Conservation (phyloP, 2,329 filamentous ascomycete species). For the Alternaria sp. region DNA sequence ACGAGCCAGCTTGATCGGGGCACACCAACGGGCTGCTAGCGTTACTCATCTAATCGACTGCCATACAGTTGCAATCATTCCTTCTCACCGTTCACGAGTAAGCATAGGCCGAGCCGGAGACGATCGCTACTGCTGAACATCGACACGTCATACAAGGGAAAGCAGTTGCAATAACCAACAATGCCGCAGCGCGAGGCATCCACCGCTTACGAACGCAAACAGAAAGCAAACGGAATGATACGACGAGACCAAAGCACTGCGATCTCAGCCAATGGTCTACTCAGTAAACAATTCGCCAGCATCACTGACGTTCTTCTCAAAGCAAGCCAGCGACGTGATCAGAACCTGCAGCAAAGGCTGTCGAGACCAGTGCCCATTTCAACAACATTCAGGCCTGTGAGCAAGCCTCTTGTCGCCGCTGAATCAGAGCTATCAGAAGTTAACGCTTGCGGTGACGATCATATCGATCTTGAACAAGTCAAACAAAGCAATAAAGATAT, state of each 20-base stretch:
- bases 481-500: not conserved
- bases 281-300: conserved; percentile 26
- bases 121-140: not conserved
- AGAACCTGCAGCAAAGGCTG: conserved; percentile 7
- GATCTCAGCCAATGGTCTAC: conserved; percentile 10
- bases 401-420: not conserved
- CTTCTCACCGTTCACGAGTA: not conserved
- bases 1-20: not conserved
- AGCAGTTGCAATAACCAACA: not conserved
- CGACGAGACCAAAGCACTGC: not conserved
- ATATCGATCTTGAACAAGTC: not conserved
- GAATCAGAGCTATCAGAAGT: not conserved
- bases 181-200: not conserved
- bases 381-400: not conserved
- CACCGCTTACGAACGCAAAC: conserved; percentile 2
- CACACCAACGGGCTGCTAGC: not conserved
- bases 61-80: not conserved
- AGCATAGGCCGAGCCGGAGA: not conserved
- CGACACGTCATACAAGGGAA: not conserved
- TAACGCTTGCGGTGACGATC: not conserved
- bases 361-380: not conserved
- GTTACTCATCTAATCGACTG: not conserved
- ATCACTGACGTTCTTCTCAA: conserved; percentile 27
- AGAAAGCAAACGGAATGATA: conserved; percentile 3
- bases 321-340: conserved; percentile 25